Evolutionary conservation across 75 land plant species (phyloP).

Genomic region (Chamaecyparis obtusa): DNA sequence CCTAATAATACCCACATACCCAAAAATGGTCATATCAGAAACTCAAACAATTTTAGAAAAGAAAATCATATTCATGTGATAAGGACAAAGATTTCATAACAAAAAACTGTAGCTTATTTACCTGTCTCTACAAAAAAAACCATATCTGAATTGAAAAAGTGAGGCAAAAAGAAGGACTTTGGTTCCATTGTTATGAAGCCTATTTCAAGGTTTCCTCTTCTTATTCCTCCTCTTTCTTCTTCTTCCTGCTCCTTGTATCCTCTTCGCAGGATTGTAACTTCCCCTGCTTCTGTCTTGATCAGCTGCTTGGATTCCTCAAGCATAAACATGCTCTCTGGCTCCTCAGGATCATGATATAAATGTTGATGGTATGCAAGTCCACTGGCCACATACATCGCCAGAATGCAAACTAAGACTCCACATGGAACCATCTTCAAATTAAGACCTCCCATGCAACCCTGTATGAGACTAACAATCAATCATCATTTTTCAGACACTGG

Average conservation of each 20-base stretch:
- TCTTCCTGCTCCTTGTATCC: background rate
- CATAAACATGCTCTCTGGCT: slow-evolving; percentile 25
- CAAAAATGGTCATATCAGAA: background rate
- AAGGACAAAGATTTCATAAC: background rate
- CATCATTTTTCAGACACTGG: background rate
- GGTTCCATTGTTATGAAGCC: slow-evolving; percentile 82
- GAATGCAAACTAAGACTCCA: background rate
- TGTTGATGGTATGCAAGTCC: background rate
- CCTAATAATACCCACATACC: slow-evolving; percentile 24
- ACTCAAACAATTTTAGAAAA: background rate
- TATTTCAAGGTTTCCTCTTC: slow-evolving; percentile 35
- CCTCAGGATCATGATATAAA: background rate
- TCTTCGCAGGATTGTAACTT: slow-evolving; percentile 37
- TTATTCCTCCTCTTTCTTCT: slow-evolving; percentile 12
- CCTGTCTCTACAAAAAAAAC: slow-evolving; percentile 56
- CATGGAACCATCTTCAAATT: background rate
- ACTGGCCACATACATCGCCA: background rate
- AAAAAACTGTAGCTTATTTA: slow-evolving; percentile 9
- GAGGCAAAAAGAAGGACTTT: slow-evolving; percentile 57
- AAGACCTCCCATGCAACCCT: background rate
- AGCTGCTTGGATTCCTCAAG: slow-evolving; percentile 40
- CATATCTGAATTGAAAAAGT: slow-evolving; percentile 54
- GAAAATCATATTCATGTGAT: background rate
- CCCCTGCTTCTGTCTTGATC: slow-evolving; percentile 57
- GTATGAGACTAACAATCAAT: background rate